Evolutionary conservation across 495 filamentous ascomycete species (phyloP), one percentile per base, ranked within the genome.

Genomic region (Aspergillus haitiensis): DNA sequence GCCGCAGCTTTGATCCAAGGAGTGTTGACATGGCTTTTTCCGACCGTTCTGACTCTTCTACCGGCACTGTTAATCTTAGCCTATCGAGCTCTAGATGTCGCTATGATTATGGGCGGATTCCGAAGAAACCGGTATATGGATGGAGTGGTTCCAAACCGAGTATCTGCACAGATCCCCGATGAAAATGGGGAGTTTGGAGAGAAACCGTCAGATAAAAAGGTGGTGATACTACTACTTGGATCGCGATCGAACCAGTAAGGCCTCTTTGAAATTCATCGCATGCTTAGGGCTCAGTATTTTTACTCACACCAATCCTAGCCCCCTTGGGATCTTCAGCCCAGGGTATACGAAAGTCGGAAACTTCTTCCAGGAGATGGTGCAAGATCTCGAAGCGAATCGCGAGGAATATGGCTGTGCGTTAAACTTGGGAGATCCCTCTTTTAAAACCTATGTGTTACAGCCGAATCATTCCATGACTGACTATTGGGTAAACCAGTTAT

Each of bases 161-260:
- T 57, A 44, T 57, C 55, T 2, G 55, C 55, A 15, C 55, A 57
- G 44, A 2, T 57, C 31, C 55, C 55, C 2, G 32, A 49, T 27
- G 55, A 39, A 15, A 37, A 27, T 37, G 55, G 55, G 6, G n/a
- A 37, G 7, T 57, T 57, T 47, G 54, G 54, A 33, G 55, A 57
- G 0, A 48, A 32, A 16, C 55, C 55, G 33, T 49, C 44, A 1
- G n/a, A 33, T 9, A 27, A 57, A 6, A 57, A 8, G 6, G 44
- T 57, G 7, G 55, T 49, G 15, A 45, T 57, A 12, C 31, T 57
- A 16, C 7, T 57, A 9, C n/a, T 57, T 2, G 55, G 55, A 2
- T 37, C 44, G 0, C 46, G 46, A 2, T 57, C 55, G 12, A 57
- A 57, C n/a, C 55, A 57, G 55, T 57, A 57, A 18, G 39, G 8